Evolutionary conservation across 106 monocot genomes (phyloP), one percentile per base, ranked within the genome.

Genomic region (Triglochin maritima): DNA sequence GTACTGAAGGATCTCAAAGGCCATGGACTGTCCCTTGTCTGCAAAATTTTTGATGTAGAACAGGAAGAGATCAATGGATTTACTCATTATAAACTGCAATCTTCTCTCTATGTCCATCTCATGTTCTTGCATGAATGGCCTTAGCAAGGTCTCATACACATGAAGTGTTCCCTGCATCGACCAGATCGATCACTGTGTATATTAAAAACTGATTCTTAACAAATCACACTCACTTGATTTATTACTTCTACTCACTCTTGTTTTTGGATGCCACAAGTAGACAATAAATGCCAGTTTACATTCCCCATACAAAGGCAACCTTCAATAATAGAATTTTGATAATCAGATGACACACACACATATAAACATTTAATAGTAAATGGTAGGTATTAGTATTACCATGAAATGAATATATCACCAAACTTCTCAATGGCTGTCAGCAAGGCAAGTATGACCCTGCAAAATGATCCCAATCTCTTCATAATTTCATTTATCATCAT

Each of bases 41-140:
- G 56, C 63, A 47, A 73, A 73, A 65, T 73, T 64, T 54, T 47
- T 73, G 17, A 73, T 47, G 57, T 73, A 73, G 64, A 73, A 65
- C 46, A 65, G 10, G 10, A 73, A 12, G 14, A 64, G 16, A 9
- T 73, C 73, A 15, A 62, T 45, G 3, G 65, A 55, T 57, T 65
- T 73, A 14, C 8, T 56, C 55, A 56, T 73, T 17, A 73, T 65
- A 44, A 63, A 29, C 4, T 56, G 44, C 15, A 73, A 42, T 53
- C 51, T 64, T 6, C 2, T 52, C 47, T 73, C 57, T 42, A 73
- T 73, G 9, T 65, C 73, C 1, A 56, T 45, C 16, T 73, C 73
- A 54, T 73, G 73, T 47, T 64, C 12, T 12, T 52, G 54, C 56
- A 73, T 62, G 45, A 73, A 73, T 3, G 73, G 73, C 56, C 56